Evolutionary conservation across 2,329 filamentous ascomycete genomes (phyloP).

Genomic region (Berkeleyomyces basicola): DNA sequence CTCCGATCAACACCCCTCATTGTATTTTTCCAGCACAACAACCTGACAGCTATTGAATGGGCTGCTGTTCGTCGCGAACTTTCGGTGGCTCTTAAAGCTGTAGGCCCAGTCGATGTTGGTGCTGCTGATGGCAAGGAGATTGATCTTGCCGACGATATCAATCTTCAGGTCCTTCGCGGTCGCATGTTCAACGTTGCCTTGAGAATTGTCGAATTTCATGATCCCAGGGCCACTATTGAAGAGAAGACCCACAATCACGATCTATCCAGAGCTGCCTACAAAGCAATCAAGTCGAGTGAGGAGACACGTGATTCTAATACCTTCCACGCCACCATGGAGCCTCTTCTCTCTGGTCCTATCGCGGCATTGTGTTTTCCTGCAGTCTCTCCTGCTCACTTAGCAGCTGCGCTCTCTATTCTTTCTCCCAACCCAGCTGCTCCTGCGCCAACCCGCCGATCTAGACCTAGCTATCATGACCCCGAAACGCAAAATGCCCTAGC

Average conservation of each 20-base stretch:
- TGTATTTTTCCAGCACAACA: slow-evolving; percentile 62
- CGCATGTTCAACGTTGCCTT: slow-evolving; percentile 78
- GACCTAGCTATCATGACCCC: slow-evolving; percentile 66
- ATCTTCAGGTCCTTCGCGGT: slow-evolving; percentile 72
- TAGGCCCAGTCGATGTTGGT: slow-evolving; percentile 17
- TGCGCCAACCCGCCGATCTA: slow-evolving; percentile 57
- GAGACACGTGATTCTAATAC: slow-evolving; percentile 23
- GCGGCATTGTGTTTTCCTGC: slow-evolving; percentile 65
- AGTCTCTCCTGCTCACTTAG: slow-evolving; percentile 71
- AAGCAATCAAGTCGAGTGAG: slow-evolving; percentile 26
- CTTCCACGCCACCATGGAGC: slow-evolving; percentile 43
- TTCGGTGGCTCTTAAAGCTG: slow-evolving; percentile 26
- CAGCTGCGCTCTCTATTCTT: slow-evolving; percentile 63
- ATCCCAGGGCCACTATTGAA: slow-evolving; percentile 27
- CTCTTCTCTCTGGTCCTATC: slow-evolving; percentile 66
- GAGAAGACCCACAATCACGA: slow-evolving; percentile 27
- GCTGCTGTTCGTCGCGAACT: slow-evolving; percentile 28
- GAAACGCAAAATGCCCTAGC: slow-evolving; percentile 64
- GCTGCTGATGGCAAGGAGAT: slow-evolving; percentile 23
- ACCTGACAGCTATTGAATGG: slow-evolving; percentile 50
- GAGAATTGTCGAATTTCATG: slow-evolving; percentile 71
- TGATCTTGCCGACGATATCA: slow-evolving; percentile 43
- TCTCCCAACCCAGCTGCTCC: slow-evolving; percentile 59
- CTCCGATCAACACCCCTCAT: slow-evolving; percentile 73
- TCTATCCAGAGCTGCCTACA: slow-evolving; percentile 36